Base-by-base conservation (phyloP, 257 asterid species). In the Penstemon barbatus region DNA sequence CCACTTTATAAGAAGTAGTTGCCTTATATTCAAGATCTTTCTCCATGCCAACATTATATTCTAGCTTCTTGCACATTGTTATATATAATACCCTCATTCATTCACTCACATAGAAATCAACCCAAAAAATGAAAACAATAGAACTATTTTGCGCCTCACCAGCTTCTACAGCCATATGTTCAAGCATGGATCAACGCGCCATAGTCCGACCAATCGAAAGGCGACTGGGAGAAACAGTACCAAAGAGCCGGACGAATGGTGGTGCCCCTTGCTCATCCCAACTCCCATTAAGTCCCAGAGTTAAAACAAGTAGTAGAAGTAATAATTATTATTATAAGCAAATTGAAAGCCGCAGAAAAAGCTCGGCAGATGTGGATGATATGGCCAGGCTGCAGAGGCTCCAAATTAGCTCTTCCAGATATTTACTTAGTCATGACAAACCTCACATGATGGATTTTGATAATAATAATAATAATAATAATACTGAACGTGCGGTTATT, bases 141-240 rank as follows among this genome's bases (percentile, higher is more conserved):
- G 96, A 89, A 8, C 49, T 92, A 0, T 89, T 92, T 46, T 92
- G 98, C 49, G 86, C 96, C 68, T 89, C 97, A 0, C 97, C 90
- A 0, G 89, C 95, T 18, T 86, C 98, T 37, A 92, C 97, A 7
- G 98, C 98, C 40, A 86, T 92, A 74, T 89, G 97, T 43, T 80
- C 97, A 12, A 86, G 88, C 88, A 84, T 77, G 79, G 91, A 89
- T 65, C 83, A 80, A 44, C 85, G 81, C 3, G 69, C 84, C 78
- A 79, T 85, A 57, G 79, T 81, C 75, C 87, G 88, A 49, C 70
- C 73, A 0, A 58, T 71, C 2, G 73, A 80, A 18, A 6, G 56
- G 8, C 86, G 67, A 54, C 80, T 73, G 8, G 82, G 83, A 3
- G 80, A 74, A 45, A 13, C 74, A n/a, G n/a, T n/a, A 1, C 66